phyloP scores from a whole-genome alignment of 2,329 filamentous ascomycete species.

The Passalora sequoiae region DNA sequence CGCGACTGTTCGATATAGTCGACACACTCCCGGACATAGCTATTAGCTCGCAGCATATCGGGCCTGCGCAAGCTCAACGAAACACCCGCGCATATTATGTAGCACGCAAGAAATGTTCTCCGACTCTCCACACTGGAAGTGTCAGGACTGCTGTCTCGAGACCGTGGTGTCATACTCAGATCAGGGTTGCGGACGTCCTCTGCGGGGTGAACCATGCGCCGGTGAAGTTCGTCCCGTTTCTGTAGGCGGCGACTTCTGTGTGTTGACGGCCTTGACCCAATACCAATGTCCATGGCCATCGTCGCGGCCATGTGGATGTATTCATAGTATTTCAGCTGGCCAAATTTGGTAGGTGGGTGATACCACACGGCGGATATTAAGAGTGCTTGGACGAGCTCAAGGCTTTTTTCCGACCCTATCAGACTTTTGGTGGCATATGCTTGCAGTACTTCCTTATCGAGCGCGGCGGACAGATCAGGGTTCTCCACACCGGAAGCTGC shows the following conservation, averaged over 20 bases:
- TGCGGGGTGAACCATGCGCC: constrained; percentile 17
- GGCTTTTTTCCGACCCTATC: constrained; percentile 46
- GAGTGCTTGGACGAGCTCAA: constrained; percentile 50
- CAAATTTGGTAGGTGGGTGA: constrained; percentile 45
- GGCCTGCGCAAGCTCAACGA: constrained; percentile 59
- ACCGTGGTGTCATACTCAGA: constrained; percentile 24
- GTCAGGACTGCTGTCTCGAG: constrained; percentile 36
- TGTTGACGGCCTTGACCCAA: constrained; percentile 21
- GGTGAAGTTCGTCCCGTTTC: not conserved
- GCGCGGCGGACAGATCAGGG: constrained; percentile 39
- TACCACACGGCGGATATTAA: constrained; percentile 48
- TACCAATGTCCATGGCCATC: constrained; percentile 46
- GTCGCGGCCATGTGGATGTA: constrained; percentile 50
- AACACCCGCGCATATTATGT: constrained; percentile 56
- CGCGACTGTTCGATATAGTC: constrained; percentile 51
- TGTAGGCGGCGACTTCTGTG: constrained; percentile 4
- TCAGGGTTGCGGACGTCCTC: constrained; percentile 27
- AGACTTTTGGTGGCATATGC: constrained; percentile 47
- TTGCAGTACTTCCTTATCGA: constrained; percentile 47
- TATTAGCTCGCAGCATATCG: constrained; percentile 55
- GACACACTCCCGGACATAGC: constrained; percentile 58
- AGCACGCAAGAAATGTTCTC: constrained; percentile 56
- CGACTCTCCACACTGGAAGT: constrained; percentile 53
- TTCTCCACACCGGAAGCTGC: constrained; percentile 55
- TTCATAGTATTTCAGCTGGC: constrained; percentile 46